phyloP scores from a whole-genome alignment of 225 moss, liverwort and hornwort species.

The Bryoerythrophyllum caledonicum region DNA sequence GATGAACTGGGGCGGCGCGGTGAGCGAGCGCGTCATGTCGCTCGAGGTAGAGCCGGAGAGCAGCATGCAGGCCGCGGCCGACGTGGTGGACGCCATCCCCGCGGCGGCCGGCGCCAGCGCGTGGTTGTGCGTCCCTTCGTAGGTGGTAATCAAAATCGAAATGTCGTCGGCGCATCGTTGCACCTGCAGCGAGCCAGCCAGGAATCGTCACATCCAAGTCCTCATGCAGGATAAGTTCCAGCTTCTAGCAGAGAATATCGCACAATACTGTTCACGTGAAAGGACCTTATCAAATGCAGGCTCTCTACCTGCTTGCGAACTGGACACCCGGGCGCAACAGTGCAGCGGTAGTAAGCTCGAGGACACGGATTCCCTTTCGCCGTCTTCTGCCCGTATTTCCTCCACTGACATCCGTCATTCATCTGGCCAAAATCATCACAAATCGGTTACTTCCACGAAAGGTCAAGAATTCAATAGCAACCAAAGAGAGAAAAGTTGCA shows the following conservation, averaged over 20 bases:
- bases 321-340: conserved; percentile 74
- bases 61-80: conserved; percentile 74
- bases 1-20: conserved; percentile 33
- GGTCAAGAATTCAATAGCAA: not conserved
- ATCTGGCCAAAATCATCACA: conserved; percentile 35
- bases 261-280: not conserved
- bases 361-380: conserved; percentile 86
- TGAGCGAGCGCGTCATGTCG: conserved; percentile 29
- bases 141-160: conserved; percentile 71
- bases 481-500: not conserved
- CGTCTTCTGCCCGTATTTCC: conserved; percentile 85
- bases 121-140: conserved; percentile 79
- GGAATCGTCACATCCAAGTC: not conserved
- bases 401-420: conserved; percentile 81
- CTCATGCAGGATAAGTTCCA: not conserved
- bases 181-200: conserved; percentile 40
- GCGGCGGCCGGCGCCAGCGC: conserved; percentile 60
- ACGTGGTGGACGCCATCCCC: conserved; percentile 80
- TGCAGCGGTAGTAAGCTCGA: conserved; percentile 77
- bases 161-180: conserved; percentile 75
- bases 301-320: conserved; percentile 67
- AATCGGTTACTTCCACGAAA: not conserved
- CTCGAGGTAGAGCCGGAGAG: conserved; percentile 60
- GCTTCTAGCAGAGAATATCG: not conserved
- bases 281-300: not conserved